phyloP scores from a whole-genome alignment of 225 moss, liverwort and hornwort genomes.

The Pseudoscleropodium purum region DNA sequence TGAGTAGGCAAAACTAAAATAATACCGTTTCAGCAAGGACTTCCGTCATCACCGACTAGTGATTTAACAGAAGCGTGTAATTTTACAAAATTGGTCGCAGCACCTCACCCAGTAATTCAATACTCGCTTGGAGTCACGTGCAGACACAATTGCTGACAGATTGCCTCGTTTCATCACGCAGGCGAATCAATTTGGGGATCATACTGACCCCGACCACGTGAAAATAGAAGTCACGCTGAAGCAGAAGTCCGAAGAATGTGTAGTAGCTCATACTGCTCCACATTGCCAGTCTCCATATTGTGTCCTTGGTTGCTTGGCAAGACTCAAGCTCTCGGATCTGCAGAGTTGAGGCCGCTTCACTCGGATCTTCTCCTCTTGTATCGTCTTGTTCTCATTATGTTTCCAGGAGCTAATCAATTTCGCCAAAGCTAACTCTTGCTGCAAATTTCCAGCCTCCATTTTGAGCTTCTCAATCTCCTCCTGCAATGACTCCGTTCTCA shows the following conservation, averaged over 20 bases:
- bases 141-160: background rate
- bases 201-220: background rate
- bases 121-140: background rate
- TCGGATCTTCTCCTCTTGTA: background rate
- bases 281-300: background rate
- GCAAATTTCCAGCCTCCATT: background rate
- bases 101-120: background rate
- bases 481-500: background rate
- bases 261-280: background rate
- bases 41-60: background rate
- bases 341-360: slow-evolving; percentile 1
- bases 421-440: slow-evolving; percentile 12
- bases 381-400: background rate
- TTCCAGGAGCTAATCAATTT: slow-evolving; percentile 3
- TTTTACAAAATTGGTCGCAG: background rate
- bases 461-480: slow-evolving; percentile 13
- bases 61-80: background rate
- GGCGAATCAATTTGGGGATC: background rate
- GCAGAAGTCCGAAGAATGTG: background rate
- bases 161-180: background rate
- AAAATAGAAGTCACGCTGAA: background rate
- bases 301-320: background rate
- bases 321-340: slow-evolving; percentile 29
- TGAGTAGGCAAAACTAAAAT: background rate
- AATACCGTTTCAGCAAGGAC: background rate